Evolutionary conservation across 2,329 filamentous ascomycete species (phyloP), one percentile per base, ranked within the genome.

Genomic region (Colletotrichum tropicale): DNA sequence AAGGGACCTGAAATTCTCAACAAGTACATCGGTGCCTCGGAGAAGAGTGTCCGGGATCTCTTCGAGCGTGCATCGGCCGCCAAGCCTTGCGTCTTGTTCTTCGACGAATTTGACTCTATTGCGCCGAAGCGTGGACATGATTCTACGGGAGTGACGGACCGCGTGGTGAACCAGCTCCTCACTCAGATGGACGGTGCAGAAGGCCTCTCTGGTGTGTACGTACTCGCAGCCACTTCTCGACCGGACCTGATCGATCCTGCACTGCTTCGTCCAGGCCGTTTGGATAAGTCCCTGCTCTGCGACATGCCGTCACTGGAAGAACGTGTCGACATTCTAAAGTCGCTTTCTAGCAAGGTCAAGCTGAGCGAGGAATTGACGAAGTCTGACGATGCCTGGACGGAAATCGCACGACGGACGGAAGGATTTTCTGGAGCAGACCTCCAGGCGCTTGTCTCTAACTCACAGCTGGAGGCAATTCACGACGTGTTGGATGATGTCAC

Each of bases 181-280:
- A 99, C 98, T 1, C 96, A 98, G 84, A 99, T 99, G 97, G 97
- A 99, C 81, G 97, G 97, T 81, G 97, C 97, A 1, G 98, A 99
- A 84, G 98, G 97, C 0, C 87, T 99, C 6, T 96, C 94, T 1
- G 97, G 97, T 3, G 98, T 99, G 0, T 99, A 99, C 80, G 97
- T 99, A 8, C 91, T 99, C 4, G 98, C 98, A 26, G 98, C 97
- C 2, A 99, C 97, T 0, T 96, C 94, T 2, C 89, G 98, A 7
- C 98, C 98, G 0, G 98, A 99, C 83, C 87, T 99, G 16, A 98
- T 99, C 76, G 97, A 99, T 82, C 96, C 98, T 15, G 97, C 97
- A 1, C 88, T 99, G 30, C 89, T 99, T 28, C 92, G 97, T 61
- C 98, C 98, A 0, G 97, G 97, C 9, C 94, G 97, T 79, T 87